Percentiles rank a stretch among this genome's conserved stretches.
Evolutionary conservation across 192 early-diverging fungal species (phyloP).

Genomic region (Funneliformis mosseae): DNA sequence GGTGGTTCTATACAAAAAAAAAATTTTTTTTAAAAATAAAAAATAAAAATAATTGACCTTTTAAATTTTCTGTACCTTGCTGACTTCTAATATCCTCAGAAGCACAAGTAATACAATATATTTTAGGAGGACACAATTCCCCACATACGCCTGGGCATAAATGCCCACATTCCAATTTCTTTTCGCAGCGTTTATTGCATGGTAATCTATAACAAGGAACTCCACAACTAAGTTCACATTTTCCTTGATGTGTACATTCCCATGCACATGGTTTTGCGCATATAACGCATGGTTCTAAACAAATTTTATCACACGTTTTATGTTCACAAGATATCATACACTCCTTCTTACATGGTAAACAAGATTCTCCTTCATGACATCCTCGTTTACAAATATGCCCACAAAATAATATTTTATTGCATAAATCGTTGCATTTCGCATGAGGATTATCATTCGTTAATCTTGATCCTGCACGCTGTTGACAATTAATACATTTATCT

Average conservation of each 20-base stretch:
- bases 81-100: conserved; percentile 28
- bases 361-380: conserved; percentile 14
- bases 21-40: too few species aligned
- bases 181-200: conserved; percentile 54
- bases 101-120: conserved; percentile 44
- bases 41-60: too few species aligned
- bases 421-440: conserved; percentile 29
- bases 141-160: conserved; percentile 56
- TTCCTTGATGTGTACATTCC: conserved; percentile 53
- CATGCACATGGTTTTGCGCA: conserved; percentile 54
- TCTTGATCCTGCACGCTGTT: not conserved
- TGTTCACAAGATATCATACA: conserved; percentile 52
- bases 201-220: conserved; percentile 61
- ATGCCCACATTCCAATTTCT: conserved; percentile 51
- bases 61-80: too few species aligned
- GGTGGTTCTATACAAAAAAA: too few species aligned
- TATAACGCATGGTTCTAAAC: conserved; percentile 44
- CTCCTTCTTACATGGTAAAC: conserved; percentile 43
- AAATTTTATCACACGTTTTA: conserved; percentile 39
- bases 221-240: conserved; percentile 55
- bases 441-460: not conserved
- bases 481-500: conserved; percentile 45
- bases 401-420: conserved; percentile 32
- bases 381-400: conserved; percentile 33
- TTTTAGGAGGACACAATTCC: conserved; percentile 37